These are phyloP conservation scores for Hsuehochloa calcarea DNA, from an alignment of 176 grass and related monocot species.

Conservation along the genomic window DNA sequence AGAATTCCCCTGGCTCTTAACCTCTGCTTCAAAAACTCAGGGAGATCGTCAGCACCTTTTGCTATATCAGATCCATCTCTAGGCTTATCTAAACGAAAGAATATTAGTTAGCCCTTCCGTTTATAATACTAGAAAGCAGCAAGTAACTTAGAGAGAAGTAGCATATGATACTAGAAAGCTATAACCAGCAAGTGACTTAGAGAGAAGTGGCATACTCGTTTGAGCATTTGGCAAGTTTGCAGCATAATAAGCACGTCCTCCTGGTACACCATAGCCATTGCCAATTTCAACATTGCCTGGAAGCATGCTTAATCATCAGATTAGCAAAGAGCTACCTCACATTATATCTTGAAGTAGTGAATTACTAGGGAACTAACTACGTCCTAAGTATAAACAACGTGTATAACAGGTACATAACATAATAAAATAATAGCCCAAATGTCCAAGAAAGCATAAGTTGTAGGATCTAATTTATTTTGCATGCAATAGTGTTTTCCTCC, in stretches of 20 bases:
- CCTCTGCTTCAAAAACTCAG: slow-evolving; percentile 80
- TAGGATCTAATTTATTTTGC: not conserved
- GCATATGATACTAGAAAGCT: slow-evolving; percentile 30
- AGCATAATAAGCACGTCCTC: slow-evolving; percentile 90
- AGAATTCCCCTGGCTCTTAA: slow-evolving; percentile 87
- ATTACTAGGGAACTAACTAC: slow-evolving; percentile 12
- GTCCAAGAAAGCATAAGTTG: slow-evolving; percentile 7
- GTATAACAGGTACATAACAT: not conserved
- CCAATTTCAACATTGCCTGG: slow-evolving; percentile 91
- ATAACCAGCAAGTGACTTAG: slow-evolving; percentile 21
- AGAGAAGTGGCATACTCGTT: slow-evolving; percentile 46
- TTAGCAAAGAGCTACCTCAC: slow-evolving; percentile 23
- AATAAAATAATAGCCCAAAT: slow-evolving; percentile 10
- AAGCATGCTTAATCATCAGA: slow-evolving; percentile 27
- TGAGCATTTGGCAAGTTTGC: slow-evolving; percentile 42
- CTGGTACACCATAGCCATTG: slow-evolving; percentile 98
- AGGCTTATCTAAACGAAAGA: slow-evolving; percentile 46
- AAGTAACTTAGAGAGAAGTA: slow-evolving; percentile 4
- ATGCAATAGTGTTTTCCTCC: not conserved
- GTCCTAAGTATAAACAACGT: not conserved
- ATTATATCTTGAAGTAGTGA: not conserved
- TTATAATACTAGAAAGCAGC: slow-evolving; percentile 26
- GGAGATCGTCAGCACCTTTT: slow-evolving; percentile 60
- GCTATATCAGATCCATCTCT: slow-evolving; percentile 46
- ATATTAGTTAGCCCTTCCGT: slow-evolving; percentile 18